Base-by-base conservation (phyloP, 805 yeast genomes). In the Kodamaea nitidulidarum region DNA sequence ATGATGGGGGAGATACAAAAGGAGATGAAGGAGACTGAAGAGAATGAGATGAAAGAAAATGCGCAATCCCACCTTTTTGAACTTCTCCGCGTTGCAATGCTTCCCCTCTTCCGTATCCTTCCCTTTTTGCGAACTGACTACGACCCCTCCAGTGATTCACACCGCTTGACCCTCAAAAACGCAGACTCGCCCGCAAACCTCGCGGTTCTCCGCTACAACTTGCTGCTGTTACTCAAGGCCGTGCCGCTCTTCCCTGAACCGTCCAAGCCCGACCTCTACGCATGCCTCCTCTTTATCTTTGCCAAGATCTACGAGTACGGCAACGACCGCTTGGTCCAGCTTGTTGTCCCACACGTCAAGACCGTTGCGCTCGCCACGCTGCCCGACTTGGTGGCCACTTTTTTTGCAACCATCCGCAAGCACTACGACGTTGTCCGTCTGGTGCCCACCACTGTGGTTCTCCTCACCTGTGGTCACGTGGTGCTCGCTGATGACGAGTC, bases 251-350 rank as follows among this genome's bases (percentile, higher is more conserved):
- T 90, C 49, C 91, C 95, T 0, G 76, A 70, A 17, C 70, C 82
- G 14, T 83, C 87, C 33, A 77, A 77, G 47, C 58, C 67, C 9
- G 98, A 91, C 55, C 61, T 91, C 20, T 78, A 77, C 52, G 73
- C 90, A 0, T 81, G 95, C 50, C 51, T 84, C 28, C 59, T 90
- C 16, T 81, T 73, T 49, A 71, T 83, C 5, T 73, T 84, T 41
- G 76, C 82, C 5, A 67, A 71, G 49, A 65, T 83, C 36, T 76
- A 74, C 52, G 73, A 76, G 49, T 63, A 51, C 43, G 50, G 58
- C 38, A 61, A 66, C 32, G 67, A 67, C 28, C 63, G 41, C 55
- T 63, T 49, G 51, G 58, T 66, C 17, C 78, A 87, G 0, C 66
- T 72, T 4, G 54, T 80, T 14, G 64, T 80, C 9, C 72, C 73